phyloP scores from a whole-genome alignment of 2,329 filamentous ascomycete species.

The Coniochaeta ligniaria region DNA sequence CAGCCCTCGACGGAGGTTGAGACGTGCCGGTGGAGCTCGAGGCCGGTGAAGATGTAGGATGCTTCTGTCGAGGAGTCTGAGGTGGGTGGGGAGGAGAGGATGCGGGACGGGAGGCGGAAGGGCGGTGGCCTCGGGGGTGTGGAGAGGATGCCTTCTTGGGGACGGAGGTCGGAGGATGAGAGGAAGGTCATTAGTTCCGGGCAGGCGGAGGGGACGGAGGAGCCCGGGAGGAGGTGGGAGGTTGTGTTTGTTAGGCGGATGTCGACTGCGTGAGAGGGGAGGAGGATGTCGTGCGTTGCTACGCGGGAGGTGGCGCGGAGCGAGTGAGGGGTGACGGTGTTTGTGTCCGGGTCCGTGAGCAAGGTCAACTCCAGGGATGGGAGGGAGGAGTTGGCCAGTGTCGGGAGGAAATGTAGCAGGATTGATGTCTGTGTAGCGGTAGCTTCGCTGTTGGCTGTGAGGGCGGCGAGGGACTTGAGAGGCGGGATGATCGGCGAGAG shows the following conservation, averaged over 20 bases:
- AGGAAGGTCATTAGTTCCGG: slow-evolving; percentile 36
- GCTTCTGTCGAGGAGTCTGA: slow-evolving; percentile 1
- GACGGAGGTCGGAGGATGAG: slow-evolving; percentile 33
- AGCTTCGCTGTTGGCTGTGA: slow-evolving; percentile 20
- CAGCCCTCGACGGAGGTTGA: slow-evolving; percentile 34
- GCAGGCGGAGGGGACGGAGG: slow-evolving; percentile 16
- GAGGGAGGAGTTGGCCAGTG: slow-evolving; percentile 8
- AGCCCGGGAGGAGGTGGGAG: slow-evolving; percentile 20
- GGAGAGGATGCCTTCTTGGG: slow-evolving; percentile 40
- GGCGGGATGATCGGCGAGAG: slow-evolving; percentile 41
- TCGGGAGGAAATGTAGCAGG: slow-evolving; percentile 39
- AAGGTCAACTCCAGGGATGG: slow-evolving; percentile 28
- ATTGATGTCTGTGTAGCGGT: slow-evolving; percentile 24
- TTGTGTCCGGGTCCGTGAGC: slow-evolving; percentile 24
- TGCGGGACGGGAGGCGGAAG: background rate
- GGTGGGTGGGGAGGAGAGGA: background rate
- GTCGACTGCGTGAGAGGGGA: slow-evolving; percentile 40
- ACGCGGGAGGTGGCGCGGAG: slow-evolving; percentile 30
- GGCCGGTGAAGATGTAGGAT: slow-evolving; percentile 38
- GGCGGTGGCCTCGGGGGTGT: slow-evolving; percentile 23
- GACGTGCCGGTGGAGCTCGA: slow-evolving; percentile 43
- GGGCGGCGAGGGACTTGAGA: slow-evolving; percentile 33
- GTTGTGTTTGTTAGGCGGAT: slow-evolving; percentile 35
- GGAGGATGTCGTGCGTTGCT: slow-evolving; percentile 33
- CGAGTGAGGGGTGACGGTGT: slow-evolving; percentile 22